Evolutionary conservation across 2,329 filamentous ascomycete species (phyloP), one percentile per base, ranked within the genome.

Genomic region (Pseudopyricularia cyperi): DNA sequence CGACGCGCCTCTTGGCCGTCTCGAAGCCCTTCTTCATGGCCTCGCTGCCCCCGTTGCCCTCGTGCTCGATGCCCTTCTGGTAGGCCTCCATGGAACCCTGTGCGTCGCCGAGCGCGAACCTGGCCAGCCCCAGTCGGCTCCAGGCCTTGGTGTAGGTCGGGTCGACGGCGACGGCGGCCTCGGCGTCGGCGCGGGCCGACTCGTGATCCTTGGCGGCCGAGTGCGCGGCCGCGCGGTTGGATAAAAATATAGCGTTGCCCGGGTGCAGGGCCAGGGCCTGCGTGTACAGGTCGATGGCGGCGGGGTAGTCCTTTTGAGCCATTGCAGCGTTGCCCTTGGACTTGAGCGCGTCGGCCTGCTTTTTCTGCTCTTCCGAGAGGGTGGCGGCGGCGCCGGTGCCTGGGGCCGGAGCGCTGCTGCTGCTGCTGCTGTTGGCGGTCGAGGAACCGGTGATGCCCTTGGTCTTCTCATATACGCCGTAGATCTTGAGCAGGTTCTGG

Each of bases 21-120:
- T 97, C 90, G 65, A 80, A 93, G 19, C 93, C 93, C 71, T 91
- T 94, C 76, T 89, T 91, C 93, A 97, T 97, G 55, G 91, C 89
- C 15, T 97, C 90, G 59, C 87, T 94, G 55, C 93, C 93, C 52
- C 93, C 93, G 63, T 83, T 93, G 50, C 93, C 91, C 69, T 98
- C 93, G 57, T 89, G 80, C 65, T 95, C 87, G 64, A 98, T 97
- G 51, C 93, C 93, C 66, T 87, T 80, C 68, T 84, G 74, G 71
- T 98, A 98, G 17, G 93, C 93, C 61, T 97, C 90, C 84, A 96
- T 95, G 57, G 87, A 85, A 49, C 89, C 93, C 69, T 85, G 83
- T 53, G 89, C 85, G 63, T 98, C 91, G 33, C 90, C 91, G 50
- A 96, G 79, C 15, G 91, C 91, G 68, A 91, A 98, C 55, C 85